A percentile compares a stretch with the other conserved stretches of the same genome.
These are phyloP conservation scores for Exobasidium cylindrosporum DNA, from an alignment of 1,284 basidiomycete species.

Conservation along the genomic window DNA sequence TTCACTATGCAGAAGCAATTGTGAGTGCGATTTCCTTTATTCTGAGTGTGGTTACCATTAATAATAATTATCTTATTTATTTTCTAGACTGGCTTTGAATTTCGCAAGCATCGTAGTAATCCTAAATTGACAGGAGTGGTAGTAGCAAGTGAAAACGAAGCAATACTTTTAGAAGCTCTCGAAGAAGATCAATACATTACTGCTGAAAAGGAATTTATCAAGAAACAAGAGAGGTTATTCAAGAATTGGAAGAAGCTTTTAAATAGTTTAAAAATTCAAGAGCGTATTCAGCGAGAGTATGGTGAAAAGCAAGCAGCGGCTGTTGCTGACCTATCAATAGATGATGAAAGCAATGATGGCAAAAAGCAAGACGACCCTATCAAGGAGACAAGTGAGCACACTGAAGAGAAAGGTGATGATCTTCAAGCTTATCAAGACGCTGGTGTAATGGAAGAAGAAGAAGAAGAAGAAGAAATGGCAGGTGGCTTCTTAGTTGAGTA, in stretches of 20 bases:
- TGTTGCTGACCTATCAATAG: neutral
- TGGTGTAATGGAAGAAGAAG: too few species aligned
- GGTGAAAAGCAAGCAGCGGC: conserved; percentile 14
- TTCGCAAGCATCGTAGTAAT: conserved; percentile 80
- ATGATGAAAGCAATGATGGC: neutral
- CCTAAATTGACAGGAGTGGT: conserved; percentile 85
- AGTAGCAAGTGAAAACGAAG: conserved; percentile 75
- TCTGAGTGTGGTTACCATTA: too few species aligned
- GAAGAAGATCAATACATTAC: conserved; percentile 75
- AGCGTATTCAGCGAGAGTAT: conserved; percentile 79
- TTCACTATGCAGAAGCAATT: conserved; percentile 91
- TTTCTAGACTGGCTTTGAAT: conserved; percentile 81
- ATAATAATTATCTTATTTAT: too few species aligned
- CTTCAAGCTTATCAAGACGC: too few species aligned
- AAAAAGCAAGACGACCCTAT: neutral
- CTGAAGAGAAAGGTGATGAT: too few species aligned
- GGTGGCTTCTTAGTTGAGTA: too few species aligned
- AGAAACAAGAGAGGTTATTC: conserved; percentile 74
- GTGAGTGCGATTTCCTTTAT: conserved; percentile 59
- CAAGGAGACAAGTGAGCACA: too few species aligned
- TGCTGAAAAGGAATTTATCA: conserved; percentile 71
- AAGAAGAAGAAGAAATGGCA: too few species aligned
- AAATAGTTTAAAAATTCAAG: conserved; percentile 79
- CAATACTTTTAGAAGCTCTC: conserved; percentile 77
- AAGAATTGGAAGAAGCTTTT: conserved; percentile 85